Evolutionary conservation across 2,329 filamentous ascomycete genomes (phyloP).

Genomic region (Cylindrodendrum hubeiense): DNA sequence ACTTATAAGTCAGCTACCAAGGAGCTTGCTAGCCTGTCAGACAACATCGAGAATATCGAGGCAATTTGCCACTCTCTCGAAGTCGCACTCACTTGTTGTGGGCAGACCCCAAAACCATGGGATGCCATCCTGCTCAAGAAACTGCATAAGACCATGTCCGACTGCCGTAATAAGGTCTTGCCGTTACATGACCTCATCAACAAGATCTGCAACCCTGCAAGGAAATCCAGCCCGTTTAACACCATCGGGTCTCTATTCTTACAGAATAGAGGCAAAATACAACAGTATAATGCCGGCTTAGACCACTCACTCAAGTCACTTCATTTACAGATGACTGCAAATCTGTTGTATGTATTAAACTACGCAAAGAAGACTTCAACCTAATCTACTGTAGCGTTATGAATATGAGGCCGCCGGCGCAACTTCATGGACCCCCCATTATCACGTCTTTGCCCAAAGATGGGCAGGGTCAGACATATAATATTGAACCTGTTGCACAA

Average conservation of each 20-base stretch:
- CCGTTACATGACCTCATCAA: not conserved
- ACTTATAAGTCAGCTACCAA: slow-evolving; percentile 25
- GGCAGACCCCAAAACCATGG: not conserved
- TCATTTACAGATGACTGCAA: not conserved
- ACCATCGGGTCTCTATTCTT: slow-evolving; percentile 4
- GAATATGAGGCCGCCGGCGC: not conserved
- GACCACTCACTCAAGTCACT: slow-evolving; percentile 2
- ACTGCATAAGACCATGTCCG: not conserved
- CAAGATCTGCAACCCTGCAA: not conserved
- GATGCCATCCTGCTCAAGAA: not conserved
- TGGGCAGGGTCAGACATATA: not conserved
- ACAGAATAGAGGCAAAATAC: slow-evolving; percentile 1
- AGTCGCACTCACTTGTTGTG: not conserved
- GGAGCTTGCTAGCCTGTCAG: not conserved
- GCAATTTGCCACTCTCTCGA: slow-evolving; percentile 11
- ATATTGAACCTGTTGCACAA: not conserved
- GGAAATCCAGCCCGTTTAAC: not conserved
- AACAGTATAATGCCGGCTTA: not conserved
- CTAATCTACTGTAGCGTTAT: not conserved
- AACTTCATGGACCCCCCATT: not conserved
- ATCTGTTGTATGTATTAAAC: not conserved
- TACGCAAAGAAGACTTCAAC: too few relatives aligned
- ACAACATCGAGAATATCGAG: slow-evolving; percentile 15
- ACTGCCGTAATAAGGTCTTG: slow-evolving; percentile 5
- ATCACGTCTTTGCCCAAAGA: not conserved